These are phyloP conservation scores for Fusarium subglutinans DNA, from an alignment of 2,329 filamentous ascomycete genomes.

Conservation along the genomic window DNA sequence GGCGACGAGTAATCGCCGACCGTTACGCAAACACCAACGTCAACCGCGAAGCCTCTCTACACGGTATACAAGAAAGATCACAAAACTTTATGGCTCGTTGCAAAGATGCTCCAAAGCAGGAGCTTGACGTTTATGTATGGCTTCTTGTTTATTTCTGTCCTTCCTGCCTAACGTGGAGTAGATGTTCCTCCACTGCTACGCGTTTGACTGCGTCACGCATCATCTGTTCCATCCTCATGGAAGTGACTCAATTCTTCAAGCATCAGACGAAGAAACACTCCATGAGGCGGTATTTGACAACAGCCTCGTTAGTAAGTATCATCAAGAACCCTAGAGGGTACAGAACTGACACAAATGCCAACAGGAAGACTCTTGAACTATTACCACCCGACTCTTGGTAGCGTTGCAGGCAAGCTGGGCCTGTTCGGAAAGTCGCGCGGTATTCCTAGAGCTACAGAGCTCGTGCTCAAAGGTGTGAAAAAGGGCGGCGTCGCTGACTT, in stretches of 20 bases:
- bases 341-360: background rate
- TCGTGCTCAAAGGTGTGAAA: constrained; percentile 14
- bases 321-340: fast-evolving
- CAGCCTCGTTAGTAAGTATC: constrained; percentile 15
- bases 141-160: fast-evolving
- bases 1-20: constrained; percentile 22
- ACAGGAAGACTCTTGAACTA: constrained; percentile 13
- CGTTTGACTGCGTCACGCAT: constrained; percentile 26
- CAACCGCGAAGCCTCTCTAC: constrained; percentile 6
- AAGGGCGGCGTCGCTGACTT: constrained; percentile 14
- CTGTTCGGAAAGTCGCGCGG: constrained; percentile 22
- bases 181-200: constrained; percentile 28
- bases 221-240: constrained; percentile 30
- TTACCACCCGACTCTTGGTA: constrained; percentile 7
- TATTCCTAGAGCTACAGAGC: background rate
- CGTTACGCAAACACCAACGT: constrained; percentile 32
- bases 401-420: constrained; percentile 1
- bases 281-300: constrained; percentile 23
- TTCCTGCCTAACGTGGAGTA: background rate
- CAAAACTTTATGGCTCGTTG: constrained; percentile 22
- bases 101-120: background rate
- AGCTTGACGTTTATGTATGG: constrained; percentile 26
- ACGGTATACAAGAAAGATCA: constrained; percentile 20
- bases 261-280: constrained; percentile 13
- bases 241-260: constrained; percentile 14